Percentiles rank a stretch among this genome's conserved stretches.
phyloP scores from a whole-genome alignment of 306 rosid genomes.

The Castanea crenata region DNA sequence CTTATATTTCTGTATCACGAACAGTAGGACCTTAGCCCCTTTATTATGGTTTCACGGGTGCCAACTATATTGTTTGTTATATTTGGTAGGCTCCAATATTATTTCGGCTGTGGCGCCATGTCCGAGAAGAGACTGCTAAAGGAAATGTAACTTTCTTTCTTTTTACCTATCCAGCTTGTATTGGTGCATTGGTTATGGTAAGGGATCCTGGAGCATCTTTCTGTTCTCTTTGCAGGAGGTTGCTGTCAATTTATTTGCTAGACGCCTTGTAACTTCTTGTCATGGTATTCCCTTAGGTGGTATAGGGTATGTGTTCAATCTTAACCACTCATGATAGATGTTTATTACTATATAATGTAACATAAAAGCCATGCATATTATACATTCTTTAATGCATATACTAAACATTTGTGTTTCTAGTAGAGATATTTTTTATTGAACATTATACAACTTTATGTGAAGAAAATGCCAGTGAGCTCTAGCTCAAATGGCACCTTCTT shows the following conservation, averaged over 20 bases:
- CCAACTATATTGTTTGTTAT: constrained; percentile 18
- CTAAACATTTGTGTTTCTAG: too few species aligned
- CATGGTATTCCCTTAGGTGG: constrained; percentile 94
- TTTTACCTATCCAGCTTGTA: constrained; percentile 10
- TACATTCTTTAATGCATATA: too few species aligned
- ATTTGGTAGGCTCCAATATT: constrained; percentile 77
- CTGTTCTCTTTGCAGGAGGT: constrained; percentile 39
- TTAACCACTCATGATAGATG: constrained; percentile 1
- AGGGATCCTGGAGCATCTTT: constrained; percentile 15
- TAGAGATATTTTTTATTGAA: too few species aligned
- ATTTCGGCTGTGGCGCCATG: constrained; percentile 61
- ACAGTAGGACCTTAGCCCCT: not conserved
- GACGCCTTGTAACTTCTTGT: constrained; percentile 48
- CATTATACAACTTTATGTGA: too few species aligned
- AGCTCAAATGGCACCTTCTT: too few species aligned
- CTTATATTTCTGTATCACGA: constrained; percentile 5
- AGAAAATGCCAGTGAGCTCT: too few species aligned
- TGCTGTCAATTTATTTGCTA: constrained; percentile 66
- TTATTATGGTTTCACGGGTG: not conserved
- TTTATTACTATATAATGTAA: not conserved
- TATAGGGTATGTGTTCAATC: constrained; percentile 61
- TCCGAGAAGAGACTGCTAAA: constrained; percentile 59
- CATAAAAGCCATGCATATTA: not conserved
- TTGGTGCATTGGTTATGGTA: constrained; percentile 20
- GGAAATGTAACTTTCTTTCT: constrained; percentile 62